Conservation (phyloP, 352 stramenopile genomes). For the Globisporangium recalcitrans region DNA sequence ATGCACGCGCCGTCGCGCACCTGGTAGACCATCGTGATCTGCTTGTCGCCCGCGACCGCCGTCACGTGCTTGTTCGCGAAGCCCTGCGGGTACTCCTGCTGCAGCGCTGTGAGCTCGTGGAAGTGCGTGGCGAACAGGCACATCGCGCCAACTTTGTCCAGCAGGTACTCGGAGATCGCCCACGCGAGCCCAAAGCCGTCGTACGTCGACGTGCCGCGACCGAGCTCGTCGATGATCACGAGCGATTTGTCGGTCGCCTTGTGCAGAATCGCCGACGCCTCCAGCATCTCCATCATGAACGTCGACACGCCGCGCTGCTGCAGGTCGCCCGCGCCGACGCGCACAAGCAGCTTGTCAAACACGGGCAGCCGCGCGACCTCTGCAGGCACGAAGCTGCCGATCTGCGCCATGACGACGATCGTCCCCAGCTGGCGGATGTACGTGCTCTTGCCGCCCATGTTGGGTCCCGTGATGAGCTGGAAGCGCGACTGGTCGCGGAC, state of each 20-base stretch:
- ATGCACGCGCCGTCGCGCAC: slow-evolving; percentile 94
- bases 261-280: slow-evolving; percentile 95
- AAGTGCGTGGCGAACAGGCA: slow-evolving; percentile 98
- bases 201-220: slow-evolving; percentile 96
- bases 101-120: slow-evolving; percentile 97
- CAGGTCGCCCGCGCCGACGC: slow-evolving; percentile 95
- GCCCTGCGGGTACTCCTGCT: slow-evolving; percentile 55
- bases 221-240: slow-evolving; percentile 99
- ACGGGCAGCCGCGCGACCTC: slow-evolving; percentile 88
- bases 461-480: slow-evolving; percentile 97
- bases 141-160: slow-evolving; percentile 86
- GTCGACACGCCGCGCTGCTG: slow-evolving; percentile 97
- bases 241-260: slow-evolving; percentile 91
- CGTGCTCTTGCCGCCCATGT: slow-evolving; percentile 98
- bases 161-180: slow-evolving; percentile 97
- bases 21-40: slow-evolving; percentile 91
- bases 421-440: slow-evolving; percentile 97
- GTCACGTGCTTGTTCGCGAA: slow-evolving; percentile 97
- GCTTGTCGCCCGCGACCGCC: slow-evolving; percentile 73
- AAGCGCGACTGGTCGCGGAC: slow-evolving; percentile 82
- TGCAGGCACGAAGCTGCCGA: slow-evolving; percentile 96
- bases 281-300: slow-evolving; percentile 99
- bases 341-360: slow-evolving; percentile 94
- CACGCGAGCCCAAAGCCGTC: slow-evolving; percentile 96
- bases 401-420: slow-evolving; percentile 94